Evolutionary conservation across 2,329 filamentous ascomycete species (phyloP), one percentile per base, ranked within the genome.

Genomic region (Trichoderma semiorbis): DNA sequence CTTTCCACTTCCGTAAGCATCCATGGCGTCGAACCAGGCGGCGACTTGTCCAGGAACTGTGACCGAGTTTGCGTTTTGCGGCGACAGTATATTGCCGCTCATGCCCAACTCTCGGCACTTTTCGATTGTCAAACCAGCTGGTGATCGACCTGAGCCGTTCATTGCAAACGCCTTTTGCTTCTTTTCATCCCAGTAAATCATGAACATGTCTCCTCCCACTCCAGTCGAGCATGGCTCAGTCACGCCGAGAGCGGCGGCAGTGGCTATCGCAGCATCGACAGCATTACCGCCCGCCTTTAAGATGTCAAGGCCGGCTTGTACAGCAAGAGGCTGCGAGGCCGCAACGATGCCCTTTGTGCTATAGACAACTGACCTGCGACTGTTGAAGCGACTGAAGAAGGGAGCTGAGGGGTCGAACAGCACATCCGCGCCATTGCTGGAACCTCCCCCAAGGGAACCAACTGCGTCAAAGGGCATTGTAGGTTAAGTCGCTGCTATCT

Each of bases 191-290:
- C 60, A 71, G 16, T 28, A 71, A 5, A 71, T 63, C 60, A 65
- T 58, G 14, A 67, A 71, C 69, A 71, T 71, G 10, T 71, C 69
- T 18, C 69, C 69, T 43, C 69, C 69, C 21, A 71, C 21, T 26
- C 62, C 61, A 7, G 69, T 71, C 4, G 69, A 71, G 62, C 47
- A 36, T 24, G 69, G 60, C 26, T 71, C 69, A 4, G 62, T 67
- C 26, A 71, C 69, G n/a, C 69, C 69, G 1, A 71, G 69, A 6
- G 69, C 69, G 11, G 69, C 69, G 16, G 69, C 69, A 8, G 69
- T 71, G 21, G 68, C 68, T 34, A 70, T 70, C 6, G 68, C 68
- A 28, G 68, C 68, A 28, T 70, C 68, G 18, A 67, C 69, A 1
- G 69, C 69, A 71, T 71, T 71, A 7, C 69, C 69, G 16, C 69